Evolutionary conservation across 1,284 basidiomycete species (phyloP).

Genomic region (Cutaneotrichosporon cyanovorans): DNA sequence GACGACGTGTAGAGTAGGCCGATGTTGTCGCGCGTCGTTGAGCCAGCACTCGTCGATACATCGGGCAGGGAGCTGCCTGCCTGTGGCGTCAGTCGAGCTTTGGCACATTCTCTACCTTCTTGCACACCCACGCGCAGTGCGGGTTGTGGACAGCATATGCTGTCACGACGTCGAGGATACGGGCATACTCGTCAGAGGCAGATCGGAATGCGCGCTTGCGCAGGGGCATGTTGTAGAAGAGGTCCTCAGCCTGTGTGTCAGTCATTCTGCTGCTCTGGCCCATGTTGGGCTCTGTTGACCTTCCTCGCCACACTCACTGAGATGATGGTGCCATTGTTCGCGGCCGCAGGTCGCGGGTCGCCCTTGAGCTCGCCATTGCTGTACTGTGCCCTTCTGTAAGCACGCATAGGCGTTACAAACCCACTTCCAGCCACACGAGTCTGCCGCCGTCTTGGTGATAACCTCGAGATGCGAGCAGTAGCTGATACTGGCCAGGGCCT

Average conservation of each 20-base stretch:
- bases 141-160: slow-evolving; percentile 93
- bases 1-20: slow-evolving; percentile 71
- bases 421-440: slow-evolving; percentile 84
- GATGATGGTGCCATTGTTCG: slow-evolving; percentile 88
- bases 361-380: slow-evolving; percentile 62
- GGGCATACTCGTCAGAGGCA: slow-evolving; percentile 82
- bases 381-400: slow-evolving; percentile 62
- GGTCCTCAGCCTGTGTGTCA: slow-evolving; percentile 69
- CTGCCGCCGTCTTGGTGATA: slow-evolving; percentile 74
- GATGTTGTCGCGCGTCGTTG: slow-evolving; percentile 65
- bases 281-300: too few relatives aligned
- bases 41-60: slow-evolving; percentile 68
- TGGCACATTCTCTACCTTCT: slow-evolving; percentile 56
- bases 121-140: slow-evolving; percentile 78
- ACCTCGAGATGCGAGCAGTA: slow-evolving; percentile 87
- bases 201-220: slow-evolving; percentile 79
- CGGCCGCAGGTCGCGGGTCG: slow-evolving; percentile 83
- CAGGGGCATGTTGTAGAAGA: slow-evolving; percentile 91
- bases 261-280: not conserved
- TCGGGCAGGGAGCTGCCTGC: slow-evolving; percentile 66
- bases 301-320: too few relatives aligned
- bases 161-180: slow-evolving; percentile 87
- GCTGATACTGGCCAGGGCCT: slow-evolving; percentile 93
- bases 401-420: slow-evolving; percentile 34
- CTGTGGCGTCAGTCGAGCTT: slow-evolving; percentile 46